These are phyloP conservation scores for Gossypium lobatum DNA, from an alignment of 441 rosid species.

Conservation along the genomic window DNA sequence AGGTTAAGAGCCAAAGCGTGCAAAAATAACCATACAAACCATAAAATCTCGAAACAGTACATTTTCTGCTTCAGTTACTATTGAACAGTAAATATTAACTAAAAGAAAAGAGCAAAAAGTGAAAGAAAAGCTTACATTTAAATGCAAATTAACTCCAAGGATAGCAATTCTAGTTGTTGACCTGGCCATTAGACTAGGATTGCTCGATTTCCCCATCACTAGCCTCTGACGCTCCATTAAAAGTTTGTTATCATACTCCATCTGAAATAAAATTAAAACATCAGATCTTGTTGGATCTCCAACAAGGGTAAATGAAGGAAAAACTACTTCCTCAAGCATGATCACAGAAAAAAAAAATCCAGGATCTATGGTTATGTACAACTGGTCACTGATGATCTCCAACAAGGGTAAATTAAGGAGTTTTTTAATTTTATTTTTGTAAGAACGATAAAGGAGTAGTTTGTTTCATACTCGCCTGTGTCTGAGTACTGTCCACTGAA, in stretches of 20 bases:
- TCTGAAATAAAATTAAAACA: slow-evolving; percentile 25
- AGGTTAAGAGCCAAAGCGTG: slow-evolving; percentile 12
- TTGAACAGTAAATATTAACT: background rate
- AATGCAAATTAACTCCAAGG: slow-evolving; percentile 52
- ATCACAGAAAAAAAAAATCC: background rate
- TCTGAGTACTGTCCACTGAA: slow-evolving; percentile 26
- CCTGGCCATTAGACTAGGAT: slow-evolving; percentile 44
- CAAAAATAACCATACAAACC: background rate
- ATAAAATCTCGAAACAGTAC: background rate
- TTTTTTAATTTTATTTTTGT: no score
- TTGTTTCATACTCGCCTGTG: slow-evolving; percentile 26
- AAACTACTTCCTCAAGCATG: background rate
- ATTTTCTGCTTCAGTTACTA: background rate
- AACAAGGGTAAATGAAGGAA: slow-evolving; percentile 4
- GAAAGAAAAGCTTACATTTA: slow-evolving; percentile 38
- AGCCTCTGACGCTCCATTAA: slow-evolving; percentile 32
- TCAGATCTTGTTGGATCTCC: slow-evolving; percentile 2
- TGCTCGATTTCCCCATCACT: slow-evolving; percentile 33
- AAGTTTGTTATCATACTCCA: slow-evolving; percentile 28
- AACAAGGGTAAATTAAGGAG: background rate
- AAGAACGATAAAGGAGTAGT: background rate
- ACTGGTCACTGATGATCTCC: background rate
- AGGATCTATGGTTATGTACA: background rate
- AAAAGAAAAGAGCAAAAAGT: background rate
- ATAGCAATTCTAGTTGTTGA: slow-evolving; percentile 73